A percentile compares a stretch with the other conserved stretches of the same genome.
Evolutionary conservation across 768 basidiomycete genomes (phyloP).

Genomic region (Xerocomus potaroensis): DNA sequence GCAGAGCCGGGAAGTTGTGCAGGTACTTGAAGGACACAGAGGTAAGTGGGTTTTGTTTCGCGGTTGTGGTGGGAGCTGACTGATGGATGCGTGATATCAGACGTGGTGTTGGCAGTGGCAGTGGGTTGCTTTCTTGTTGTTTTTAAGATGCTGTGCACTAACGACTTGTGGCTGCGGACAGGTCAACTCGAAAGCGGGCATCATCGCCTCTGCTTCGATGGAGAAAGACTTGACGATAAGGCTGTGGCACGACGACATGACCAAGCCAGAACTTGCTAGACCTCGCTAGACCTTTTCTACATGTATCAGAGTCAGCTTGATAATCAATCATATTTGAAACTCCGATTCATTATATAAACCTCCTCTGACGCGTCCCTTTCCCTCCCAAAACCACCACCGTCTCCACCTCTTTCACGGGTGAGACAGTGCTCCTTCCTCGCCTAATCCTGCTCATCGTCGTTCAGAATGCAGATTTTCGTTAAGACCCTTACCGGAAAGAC

Average conservation of each 20-base stretch:
- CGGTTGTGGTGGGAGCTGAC: neutral
- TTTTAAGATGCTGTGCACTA: conserved; percentile 5
- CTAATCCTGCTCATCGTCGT: neutral
- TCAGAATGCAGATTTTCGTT: conserved; percentile 62
- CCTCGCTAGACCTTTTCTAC: conserved; percentile 7
- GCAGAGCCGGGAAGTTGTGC: conserved; percentile 71
- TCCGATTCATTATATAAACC: conserved; percentile 18
- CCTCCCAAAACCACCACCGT: conserved; percentile 3
- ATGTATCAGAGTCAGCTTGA: conserved; percentile 7
- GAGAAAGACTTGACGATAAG: conserved; percentile 85
- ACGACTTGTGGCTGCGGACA: conserved; percentile 29
- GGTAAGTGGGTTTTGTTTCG: conserved; percentile 40
- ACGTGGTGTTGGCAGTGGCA: conserved; percentile 75
- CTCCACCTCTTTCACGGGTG: conserved; percentile 1
- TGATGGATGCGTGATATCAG: conserved; percentile 10
- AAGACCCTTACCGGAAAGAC: conserved; percentile 90
- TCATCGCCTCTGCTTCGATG: conserved; percentile 86
- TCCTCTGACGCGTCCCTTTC: neutral
- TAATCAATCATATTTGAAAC: conserved; percentile 12
- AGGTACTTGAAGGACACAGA: conserved; percentile 75
- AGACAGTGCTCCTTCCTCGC: neutral
- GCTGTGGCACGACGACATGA: conserved; percentile 73
- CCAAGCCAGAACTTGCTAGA: no score
- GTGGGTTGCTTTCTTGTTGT: no score
- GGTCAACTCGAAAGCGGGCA: conserved; percentile 70